A percentile compares a stretch with the other conserved stretches of the same genome.
Conservation (phyloP, 164 flowering plant species). For the Chimonanthus salicifolius region DNA sequence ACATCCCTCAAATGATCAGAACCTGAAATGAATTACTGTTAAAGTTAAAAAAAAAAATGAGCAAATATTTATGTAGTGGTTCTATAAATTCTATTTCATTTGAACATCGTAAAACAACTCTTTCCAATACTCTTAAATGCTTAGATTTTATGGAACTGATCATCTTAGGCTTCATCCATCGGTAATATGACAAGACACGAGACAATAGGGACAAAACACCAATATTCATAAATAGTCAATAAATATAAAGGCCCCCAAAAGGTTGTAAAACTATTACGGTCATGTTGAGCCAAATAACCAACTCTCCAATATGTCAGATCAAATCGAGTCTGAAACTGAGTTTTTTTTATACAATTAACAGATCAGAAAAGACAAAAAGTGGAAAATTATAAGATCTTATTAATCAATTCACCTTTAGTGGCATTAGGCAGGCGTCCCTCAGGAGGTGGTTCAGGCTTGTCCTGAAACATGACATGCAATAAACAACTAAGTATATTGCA, state of each 20-base stretch:
- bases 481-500: neutral
- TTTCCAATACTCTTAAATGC: too few species aligned
- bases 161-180: too few species aligned
- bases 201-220: too few species aligned
- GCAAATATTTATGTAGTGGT: too few species aligned
- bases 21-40: constrained; percentile 22
- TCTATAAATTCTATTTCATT: too few species aligned
- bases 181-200: too few species aligned
- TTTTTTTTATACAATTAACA: neutral
- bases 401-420: constrained; percentile 53
- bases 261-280: neutral
- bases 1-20: constrained; percentile 49
- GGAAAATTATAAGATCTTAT: neutral
- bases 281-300: too few species aligned
- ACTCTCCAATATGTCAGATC: too few species aligned
- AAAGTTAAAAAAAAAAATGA: too few species aligned
- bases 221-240: too few species aligned
- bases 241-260: neutral
- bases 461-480: constrained; percentile 35
- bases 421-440: constrained; percentile 99
- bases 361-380: neutral
- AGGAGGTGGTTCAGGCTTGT: constrained; percentile 69
- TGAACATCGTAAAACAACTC: too few species aligned
- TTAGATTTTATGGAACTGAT: too few species aligned
- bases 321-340: neutral